Base-by-base conservation (phyloP, 768 basidiomycete species). In the Pluteus cervinus region DNA sequence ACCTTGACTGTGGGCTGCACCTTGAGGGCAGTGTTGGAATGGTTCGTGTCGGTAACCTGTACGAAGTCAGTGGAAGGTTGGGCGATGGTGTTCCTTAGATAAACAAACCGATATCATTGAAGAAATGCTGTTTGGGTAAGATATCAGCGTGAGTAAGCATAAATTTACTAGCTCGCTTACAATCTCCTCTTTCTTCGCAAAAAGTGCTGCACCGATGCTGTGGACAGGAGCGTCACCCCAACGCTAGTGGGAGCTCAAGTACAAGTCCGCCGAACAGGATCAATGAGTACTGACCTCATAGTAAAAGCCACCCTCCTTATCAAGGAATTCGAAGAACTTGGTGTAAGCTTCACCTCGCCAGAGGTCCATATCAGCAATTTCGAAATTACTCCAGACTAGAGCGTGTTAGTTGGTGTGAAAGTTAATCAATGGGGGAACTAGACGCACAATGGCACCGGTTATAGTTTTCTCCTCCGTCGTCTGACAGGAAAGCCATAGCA, bases 221-320 rank as follows among this genome's bases (percentile, higher is more conserved):
- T 91, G 88, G 6, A 91, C 77, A 7, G 79, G 79, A 9, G 94
- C 94, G 62, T 96, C 93, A 34, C 94, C 94, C 90, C 90, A 91
- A 23, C 89, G 79, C 76, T 88, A 45, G 18, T 33, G 24, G 21
- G 29, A 43, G 36, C 14, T 35, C 24, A 37, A 41, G 18, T 18
- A 33, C 17, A 24, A 20, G 23, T 36, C 7, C 17, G 23, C 11
- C 18, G 20, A 26, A 29, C 9, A 17, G 26, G 5, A 21, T 6
- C 35, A 5, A 18, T 14, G 16, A 17, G 29, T 12, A 48, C 39
- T 31, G 47, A 75, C 83, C 76, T 92, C 89, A 46, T 90, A 90
- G 57, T 91, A 92, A 57, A 92, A 90, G 11, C 90, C 90, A 37
- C 91, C 91, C 29, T 69, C 68, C 37, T 71, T 52, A 37, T 94